Evolutionary conservation across 2,329 filamentous ascomycete genomes (phyloP), one percentile per base, ranked within the genome.

Genomic region (Pyricularia sp.): DNA sequence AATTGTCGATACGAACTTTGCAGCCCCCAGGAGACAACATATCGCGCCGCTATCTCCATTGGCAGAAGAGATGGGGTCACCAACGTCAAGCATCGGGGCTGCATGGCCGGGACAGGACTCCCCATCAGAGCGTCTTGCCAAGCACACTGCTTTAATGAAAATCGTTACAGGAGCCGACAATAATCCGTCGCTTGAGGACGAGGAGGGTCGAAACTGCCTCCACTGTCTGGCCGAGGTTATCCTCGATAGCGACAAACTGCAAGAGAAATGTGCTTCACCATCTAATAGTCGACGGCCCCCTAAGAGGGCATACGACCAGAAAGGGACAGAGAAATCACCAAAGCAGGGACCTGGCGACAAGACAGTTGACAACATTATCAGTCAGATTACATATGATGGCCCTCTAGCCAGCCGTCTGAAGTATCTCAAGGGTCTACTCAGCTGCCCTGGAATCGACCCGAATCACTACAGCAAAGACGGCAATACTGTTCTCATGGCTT

Each of bases 191-290:
- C 68, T 74, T 20, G 81, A 84, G 71, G 82, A 85, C 71, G 58
- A 75, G 1, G 74, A 81, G 5, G 85, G 86, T 5, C 82, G 84
- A 26, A 88, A 88, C 70, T 85, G 82, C 10, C 78, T 88, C 20
- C 86, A 88, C 71, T 86, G 84, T 70, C 81, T 88, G n/a, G 85
- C 85, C 2, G 81, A 83, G 70, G 84, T 82, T 7, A 81, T 81
- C n/a, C 75, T 87, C 1, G 80, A 81, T 71, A 68, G 76, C 36
- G 75, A 76, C 4, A 79, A 78, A 11, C 74, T 77, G 17, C 76
- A 78, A 67, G 80, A 79, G 66, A 75, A 75, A 25, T 61, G 58
- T 12, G 23, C 58, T 12, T 61, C 58, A 3, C 25, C 58, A 26
- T 75, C 77, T 68, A 75, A 75, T 9, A 71, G 72, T 30, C 70